Conservation (phyloP, 2,329 filamentous ascomycete genomes). For the Hyphodiscus sp. region DNA sequence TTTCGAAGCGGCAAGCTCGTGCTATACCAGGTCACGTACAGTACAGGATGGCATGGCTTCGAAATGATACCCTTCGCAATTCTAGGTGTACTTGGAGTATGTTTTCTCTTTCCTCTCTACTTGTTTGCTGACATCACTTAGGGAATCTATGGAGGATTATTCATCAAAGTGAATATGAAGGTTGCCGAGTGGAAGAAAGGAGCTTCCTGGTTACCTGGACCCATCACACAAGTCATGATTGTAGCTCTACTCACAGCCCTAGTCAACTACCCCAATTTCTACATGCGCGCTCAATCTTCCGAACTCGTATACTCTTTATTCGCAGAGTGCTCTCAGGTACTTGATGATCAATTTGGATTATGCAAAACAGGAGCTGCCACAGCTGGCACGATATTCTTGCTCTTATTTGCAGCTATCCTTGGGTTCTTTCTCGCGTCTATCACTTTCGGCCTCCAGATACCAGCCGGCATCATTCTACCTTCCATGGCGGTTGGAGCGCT, state of each 20-base stretch:
- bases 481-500: slow-evolving; percentile 95
- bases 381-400: slow-evolving; percentile 71
- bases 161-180: slow-evolving; percentile 90
- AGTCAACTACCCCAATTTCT: slow-evolving; percentile 92
- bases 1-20: slow-evolving; percentile 95
- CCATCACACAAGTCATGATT: slow-evolving; percentile 72
- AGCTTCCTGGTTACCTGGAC: slow-evolving; percentile 56
- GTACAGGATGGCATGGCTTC: slow-evolving; percentile 86
- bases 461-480: slow-evolving; percentile 90
- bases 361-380: slow-evolving; percentile 84
- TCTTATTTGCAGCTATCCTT: slow-evolving; percentile 74
- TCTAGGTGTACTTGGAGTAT: slow-evolving; percentile 72
- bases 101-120: slow-evolving; percentile 18
- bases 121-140: slow-evolving; percentile 25
- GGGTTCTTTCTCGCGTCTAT: slow-evolving; percentile 81
- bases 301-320: slow-evolving; percentile 91
- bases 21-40: slow-evolving; percentile 92
- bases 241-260: slow-evolving; percentile 77
- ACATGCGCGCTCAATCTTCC: slow-evolving; percentile 88
- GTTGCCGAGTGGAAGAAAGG: slow-evolving; percentile 75
- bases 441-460: slow-evolving; percentile 91
- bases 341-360: slow-evolving; percentile 82
- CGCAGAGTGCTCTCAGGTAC: slow-evolving; percentile 75
- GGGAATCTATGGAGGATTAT: slow-evolving; percentile 90
- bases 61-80: slow-evolving; percentile 84